Evolutionary conservation across 768 basidiomycete species (phyloP), one percentile per base, ranked within the genome.

Genomic region (Tricholoma bakamatsutake): DNA sequence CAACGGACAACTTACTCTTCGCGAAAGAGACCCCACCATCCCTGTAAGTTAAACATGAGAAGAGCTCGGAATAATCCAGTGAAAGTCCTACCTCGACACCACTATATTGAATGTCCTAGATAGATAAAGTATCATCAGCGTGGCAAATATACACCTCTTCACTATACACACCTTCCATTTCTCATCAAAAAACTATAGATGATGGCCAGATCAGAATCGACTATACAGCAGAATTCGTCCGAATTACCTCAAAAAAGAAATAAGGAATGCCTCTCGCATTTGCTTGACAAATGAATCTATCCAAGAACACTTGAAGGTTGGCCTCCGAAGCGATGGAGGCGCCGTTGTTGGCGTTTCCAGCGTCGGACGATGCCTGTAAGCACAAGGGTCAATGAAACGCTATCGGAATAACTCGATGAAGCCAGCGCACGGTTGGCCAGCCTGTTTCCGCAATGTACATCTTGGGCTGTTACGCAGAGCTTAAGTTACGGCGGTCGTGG

Each of bases 361-460:
- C 69, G 57, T 84, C 79, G 11, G 80, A 81, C 3, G 88, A 85
- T 50, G 73, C 72, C 85, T 86, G 54, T 5, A 33, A 42, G 15
- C 43, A 48, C 4, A 21, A 40, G 21, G 31, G 46, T 43, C 46
- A 47, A 28, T 48, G 24, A n/a, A 33, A 31, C 10, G 6, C 46
- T 6, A 24, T 24, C 21, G 21, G 21, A 24, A 24, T 24, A 24
- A 24, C 21, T 24, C 21, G 21, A 24, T 3, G 21, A 43, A 40
- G 35, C 40, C 46, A 12, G 64, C 79, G 50, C 69, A 88, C 88
- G 50, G 89, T 80, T 31, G 91, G 80, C 80, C 80, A 77, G 28
- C 91, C 91, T 21, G 94, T 97, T 74, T 99, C 97, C 1, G 95
- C 94, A 60, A 98, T 94, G 71, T 84, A 95, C 80, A 92, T 85